phyloP scores from a whole-genome alignment of 169 alveolate species.

The Plasmodium chabaudi region DNA sequence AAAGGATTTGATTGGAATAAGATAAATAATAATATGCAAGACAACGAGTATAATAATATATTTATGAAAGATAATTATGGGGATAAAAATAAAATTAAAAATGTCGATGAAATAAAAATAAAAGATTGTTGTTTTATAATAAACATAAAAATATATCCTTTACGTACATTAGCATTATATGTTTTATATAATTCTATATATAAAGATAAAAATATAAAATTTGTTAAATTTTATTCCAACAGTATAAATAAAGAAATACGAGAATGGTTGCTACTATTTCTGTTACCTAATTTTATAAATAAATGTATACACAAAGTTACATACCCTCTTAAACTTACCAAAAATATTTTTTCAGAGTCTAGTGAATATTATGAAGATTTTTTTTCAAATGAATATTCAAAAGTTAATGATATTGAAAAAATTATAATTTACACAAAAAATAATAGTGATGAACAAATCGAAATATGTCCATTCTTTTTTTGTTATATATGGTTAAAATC shows the following conservation, averaged over 20 bases:
- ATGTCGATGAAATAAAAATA: conserved; percentile 54
- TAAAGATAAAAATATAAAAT: conserved; percentile 31
- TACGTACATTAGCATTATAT: conserved; percentile 47
- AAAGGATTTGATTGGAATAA: conserved; percentile 11
- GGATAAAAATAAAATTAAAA: conserved; percentile 13
- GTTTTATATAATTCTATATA: conserved; percentile 46
- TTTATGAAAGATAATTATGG: background rate
- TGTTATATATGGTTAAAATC: conserved; percentile 65
- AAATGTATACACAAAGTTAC: conserved; percentile 71
- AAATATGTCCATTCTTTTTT: conserved; percentile 56
- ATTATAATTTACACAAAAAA: conserved; percentile 63
- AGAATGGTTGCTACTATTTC: conserved; percentile 69
- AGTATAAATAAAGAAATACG: conserved; percentile 56
- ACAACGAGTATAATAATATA: background rate
- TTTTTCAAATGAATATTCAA: conserved; percentile 70
- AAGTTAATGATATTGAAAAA: conserved; percentile 68
- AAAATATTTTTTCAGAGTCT: conserved; percentile 60
- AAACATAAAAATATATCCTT: conserved; percentile 60
- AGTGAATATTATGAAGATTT: conserved; percentile 71
- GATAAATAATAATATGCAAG: background rate
- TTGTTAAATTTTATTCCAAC: conserved; percentile 44
- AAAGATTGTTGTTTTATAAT: conserved; percentile 53
- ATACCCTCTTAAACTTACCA: conserved; percentile 56
- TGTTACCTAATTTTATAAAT: conserved; percentile 49
- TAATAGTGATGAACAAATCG: conserved; percentile 40